phyloP scores from a whole-genome alignment of 768 basidiomycete species.

The Macrolepiota fuliginosa region DNA sequence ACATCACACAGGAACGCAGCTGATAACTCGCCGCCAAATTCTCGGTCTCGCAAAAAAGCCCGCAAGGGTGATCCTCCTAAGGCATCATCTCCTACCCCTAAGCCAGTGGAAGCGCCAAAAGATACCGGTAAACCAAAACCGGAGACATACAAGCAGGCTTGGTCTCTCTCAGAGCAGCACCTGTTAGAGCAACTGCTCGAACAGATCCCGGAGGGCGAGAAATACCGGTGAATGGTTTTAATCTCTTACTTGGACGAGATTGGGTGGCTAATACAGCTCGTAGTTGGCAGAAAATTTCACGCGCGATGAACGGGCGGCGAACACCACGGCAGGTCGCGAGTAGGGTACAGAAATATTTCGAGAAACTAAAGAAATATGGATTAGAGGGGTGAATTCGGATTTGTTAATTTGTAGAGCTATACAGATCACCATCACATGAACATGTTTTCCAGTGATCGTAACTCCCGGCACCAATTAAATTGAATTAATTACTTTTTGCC shows the following conservation, averaged over 20 bases:
- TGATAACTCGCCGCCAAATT: neutral
- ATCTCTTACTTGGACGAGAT: neutral
- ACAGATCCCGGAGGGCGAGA: constrained; percentile 74
- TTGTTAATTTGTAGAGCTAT: constrained; percentile 10
- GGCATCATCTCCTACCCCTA: neutral
- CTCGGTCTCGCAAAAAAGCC: constrained; percentile 7
- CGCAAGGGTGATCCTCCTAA: neutral
- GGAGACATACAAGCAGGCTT: constrained; percentile 82
- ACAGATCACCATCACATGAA: constrained; percentile 13
- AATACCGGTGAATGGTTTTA: constrained; percentile 53
- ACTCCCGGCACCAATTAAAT: constrained; percentile 1
- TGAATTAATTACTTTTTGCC: constrained; percentile 11
- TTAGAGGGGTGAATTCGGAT: constrained; percentile 13
- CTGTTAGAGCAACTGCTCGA: constrained; percentile 71
- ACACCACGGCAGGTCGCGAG: constrained; percentile 87
- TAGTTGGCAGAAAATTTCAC: constrained; percentile 81
- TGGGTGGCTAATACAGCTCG: neutral
- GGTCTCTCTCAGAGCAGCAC: constrained; percentile 76
- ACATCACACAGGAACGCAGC: neutral
- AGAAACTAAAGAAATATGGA: constrained; percentile 78
- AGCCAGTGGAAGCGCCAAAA: constrained; percentile 2
- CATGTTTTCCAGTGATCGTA: constrained; percentile 4
- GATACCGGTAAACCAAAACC: constrained; percentile 43
- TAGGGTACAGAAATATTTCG: constrained; percentile 86
- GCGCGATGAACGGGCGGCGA: constrained; percentile 73